Percentiles rank a stretch among this genome's conserved stretches.
Evolutionary conservation across 1,284 basidiomycete genomes (phyloP).

Genomic region (Pascua sp.): DNA sequence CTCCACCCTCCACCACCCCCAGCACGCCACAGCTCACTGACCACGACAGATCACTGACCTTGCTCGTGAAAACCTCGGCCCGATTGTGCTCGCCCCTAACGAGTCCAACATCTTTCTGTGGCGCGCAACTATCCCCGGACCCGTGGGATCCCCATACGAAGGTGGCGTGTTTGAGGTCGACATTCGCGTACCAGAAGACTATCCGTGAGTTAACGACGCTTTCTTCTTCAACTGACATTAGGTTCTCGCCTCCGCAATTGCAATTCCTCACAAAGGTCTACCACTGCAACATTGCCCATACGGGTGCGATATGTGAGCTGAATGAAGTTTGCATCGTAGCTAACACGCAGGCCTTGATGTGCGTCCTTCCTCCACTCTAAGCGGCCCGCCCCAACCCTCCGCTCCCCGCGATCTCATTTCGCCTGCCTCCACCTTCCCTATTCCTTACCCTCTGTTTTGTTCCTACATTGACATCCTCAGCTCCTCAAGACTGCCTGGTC

Average conservation of each 20-base stretch:
- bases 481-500: constrained; percentile 87
- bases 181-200: constrained; percentile 68
- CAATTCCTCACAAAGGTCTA: constrained; percentile 81
- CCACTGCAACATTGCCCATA: constrained; percentile 85
- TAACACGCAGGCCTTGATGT: constrained; percentile 44
- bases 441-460: neutral
- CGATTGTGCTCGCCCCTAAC: constrained; percentile 66
- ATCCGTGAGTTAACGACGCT: constrained; percentile 67
- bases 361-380: constrained; percentile 9
- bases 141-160: constrained; percentile 80
- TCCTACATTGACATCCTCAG: constrained; percentile 52
- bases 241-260: constrained; percentile 78
- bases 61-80: constrained; percentile 75
- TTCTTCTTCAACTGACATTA: constrained; percentile 36
- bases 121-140: constrained; percentile 72
- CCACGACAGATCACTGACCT: constrained; percentile 62
- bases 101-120: constrained; percentile 59
- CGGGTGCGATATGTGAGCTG: constrained; percentile 49
- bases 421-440: neutral
- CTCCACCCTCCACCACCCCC: neutral
- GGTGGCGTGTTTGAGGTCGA: constrained; percentile 77
- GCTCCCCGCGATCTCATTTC: neutral
- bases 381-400: neutral
- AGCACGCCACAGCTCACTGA: constrained; percentile 9
- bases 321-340: no score